A percentile compares a stretch with the other conserved stretches of the same genome.
These are phyloP conservation scores for Mortierella sp. DNA, from an alignment of 371 early-diverging fungal species.

Conservation along the genomic window DNA sequence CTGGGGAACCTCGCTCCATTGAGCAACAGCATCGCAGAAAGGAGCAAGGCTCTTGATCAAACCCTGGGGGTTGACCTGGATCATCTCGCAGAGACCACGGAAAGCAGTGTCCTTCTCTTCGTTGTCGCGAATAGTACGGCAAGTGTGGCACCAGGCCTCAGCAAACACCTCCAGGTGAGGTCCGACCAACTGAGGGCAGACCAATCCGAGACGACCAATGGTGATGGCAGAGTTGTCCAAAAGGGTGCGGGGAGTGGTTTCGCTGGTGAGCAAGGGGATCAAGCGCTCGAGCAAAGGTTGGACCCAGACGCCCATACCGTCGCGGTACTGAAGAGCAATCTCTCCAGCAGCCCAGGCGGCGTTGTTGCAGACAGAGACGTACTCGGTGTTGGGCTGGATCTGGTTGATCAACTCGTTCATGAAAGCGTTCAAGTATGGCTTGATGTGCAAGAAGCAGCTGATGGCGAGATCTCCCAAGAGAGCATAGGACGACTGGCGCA, in stretches of 20 bases:
- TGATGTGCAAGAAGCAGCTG: constrained; percentile 80
- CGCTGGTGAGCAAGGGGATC: constrained; percentile 81
- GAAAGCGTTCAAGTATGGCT: constrained; percentile 78
- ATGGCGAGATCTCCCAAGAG: constrained; percentile 96
- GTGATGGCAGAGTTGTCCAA: constrained; percentile 96
- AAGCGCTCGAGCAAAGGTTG: constrained; percentile 84
- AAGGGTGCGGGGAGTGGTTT: constrained; percentile 77
- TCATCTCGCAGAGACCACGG: constrained; percentile 92
- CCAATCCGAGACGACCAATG: constrained; percentile 91
- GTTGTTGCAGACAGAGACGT: constrained; percentile 88
- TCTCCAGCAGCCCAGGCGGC: constrained; percentile 97
- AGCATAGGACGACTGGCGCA: constrained; percentile 94
- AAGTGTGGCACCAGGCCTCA: constrained; percentile 73
- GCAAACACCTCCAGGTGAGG: constrained; percentile 83
- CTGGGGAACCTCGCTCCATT: constrained; percentile 73
- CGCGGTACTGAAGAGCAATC: constrained; percentile 84
- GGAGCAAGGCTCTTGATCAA: constrained; percentile 74
- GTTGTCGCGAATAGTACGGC: constrained; percentile 80
- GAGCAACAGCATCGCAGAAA: constrained; percentile 82
- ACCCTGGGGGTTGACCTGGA: constrained; percentile 89
- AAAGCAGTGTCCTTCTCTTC: constrained; percentile 96
- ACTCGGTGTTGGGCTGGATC: constrained; percentile 71
- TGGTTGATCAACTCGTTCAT: constrained; percentile 85
- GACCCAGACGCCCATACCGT: constrained; percentile 68
- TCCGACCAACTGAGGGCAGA: constrained; percentile 85